Evolutionary conservation across 2,329 filamentous ascomycete species (phyloP).

Genomic region (Aspergillus sp.): DNA sequence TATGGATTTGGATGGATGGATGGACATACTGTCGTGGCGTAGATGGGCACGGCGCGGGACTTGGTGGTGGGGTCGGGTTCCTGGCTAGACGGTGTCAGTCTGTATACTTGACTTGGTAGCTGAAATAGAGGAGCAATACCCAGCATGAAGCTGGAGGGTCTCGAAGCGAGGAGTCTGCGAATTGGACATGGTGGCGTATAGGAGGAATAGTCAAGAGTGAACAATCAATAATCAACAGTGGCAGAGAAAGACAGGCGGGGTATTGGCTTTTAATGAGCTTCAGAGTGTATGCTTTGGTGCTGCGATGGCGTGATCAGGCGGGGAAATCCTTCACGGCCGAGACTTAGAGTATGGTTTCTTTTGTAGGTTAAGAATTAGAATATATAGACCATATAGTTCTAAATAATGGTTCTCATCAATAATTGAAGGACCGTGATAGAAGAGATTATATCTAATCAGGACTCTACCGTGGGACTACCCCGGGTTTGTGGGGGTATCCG

Average conservation of each 20-base stretch:
- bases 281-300: no score
- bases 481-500: no score
- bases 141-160: constrained; percentile 82
- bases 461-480: no score
- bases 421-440: no score
- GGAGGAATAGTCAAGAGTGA: neutral
- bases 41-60: constrained; percentile 89
- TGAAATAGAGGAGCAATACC: constrained; percentile 51
- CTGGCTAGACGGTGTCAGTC: constrained; percentile 56
- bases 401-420: no score
- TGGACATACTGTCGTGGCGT: constrained; percentile 71
- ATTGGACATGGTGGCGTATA: constrained; percentile 30
- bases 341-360: no score
- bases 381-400: no score
- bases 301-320: constrained; percentile 16
- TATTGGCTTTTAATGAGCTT: no score
- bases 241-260: neutral
- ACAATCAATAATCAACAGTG: constrained; percentile 2
- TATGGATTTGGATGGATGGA: neutral
- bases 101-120: neutral
- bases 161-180: constrained; percentile 62
- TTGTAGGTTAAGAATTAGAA: no score
- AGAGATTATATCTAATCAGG: no score
- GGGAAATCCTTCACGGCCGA: neutral
- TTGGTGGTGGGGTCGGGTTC: constrained; percentile 78